Evolutionary conservation across 345 rosid species (phyloP), one percentile per base, ranked within the genome.

Genomic region (Salix brachista): DNA sequence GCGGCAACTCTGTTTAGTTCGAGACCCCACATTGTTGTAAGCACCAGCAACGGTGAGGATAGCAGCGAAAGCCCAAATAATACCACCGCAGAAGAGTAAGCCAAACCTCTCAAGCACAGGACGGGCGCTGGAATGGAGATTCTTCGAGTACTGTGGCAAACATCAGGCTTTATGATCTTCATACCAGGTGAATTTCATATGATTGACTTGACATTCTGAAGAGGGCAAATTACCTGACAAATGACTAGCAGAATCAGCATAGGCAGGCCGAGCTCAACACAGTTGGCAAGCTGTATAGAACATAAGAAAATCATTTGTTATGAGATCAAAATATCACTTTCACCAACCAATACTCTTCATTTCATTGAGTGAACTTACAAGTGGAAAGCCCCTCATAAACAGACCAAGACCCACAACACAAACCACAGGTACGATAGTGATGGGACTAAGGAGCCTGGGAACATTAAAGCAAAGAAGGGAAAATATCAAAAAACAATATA

Each of bases 181-280:
- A 19, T 30, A 42, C 52, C 18, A 14, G 18, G n/a, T 30, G 62
- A 7, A 30, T 32, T 16, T 39, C 58, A 17, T n/a, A 14, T 14
- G 12, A 37, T 21, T 32, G 36, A 54, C 58, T 69, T 41, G 3
- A 80, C 6, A 62, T 48, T 41, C 44, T 79, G 60, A 79, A 52
- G 11, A 58, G 3, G 56, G 7, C 10, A 3, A 1, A 62, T 82
- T 75, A 93, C 99, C 93, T 96, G 97, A 48, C 85, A 79, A 82
- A 87, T 5, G 37, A 96, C 82, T 34, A 93, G 87, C 64, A 94
- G 75, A 85, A 96, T 88, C 80, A 96, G 89, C 97, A 94, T 92
- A 3, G 99, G 99, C 79, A 96, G 88, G 79, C 99, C 99, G 64
- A 96, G 79, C 87, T 96, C 97, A 77, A 91, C 91, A 32, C 99